Base-by-base conservation (phyloP, 352 stramenopile genomes). In the Phytophthora sojae region DNA sequence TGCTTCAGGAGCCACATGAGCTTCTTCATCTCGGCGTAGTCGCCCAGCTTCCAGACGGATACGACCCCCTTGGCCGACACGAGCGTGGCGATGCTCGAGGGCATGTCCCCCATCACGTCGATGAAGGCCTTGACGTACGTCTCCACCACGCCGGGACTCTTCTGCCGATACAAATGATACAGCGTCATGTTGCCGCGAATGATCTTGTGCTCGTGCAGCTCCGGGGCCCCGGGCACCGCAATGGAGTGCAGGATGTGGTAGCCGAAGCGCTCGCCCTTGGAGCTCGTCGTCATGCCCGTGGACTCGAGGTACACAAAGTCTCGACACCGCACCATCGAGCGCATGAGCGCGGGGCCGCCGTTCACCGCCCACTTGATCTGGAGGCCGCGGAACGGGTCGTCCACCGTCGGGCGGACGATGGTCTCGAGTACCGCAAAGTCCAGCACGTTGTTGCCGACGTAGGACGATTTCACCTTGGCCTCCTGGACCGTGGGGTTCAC, bases 261-360 rank as follows among this genome's bases (percentile, higher is more conserved):
- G 37, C 74, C 81, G 44, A 89, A 67, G 52, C 62, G 67, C 19
- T 89, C 79, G 15, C 76, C 76, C 15, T 61, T 86, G 6, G 69
- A 68, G 9, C 73, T 67, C 17, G 45, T 66, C 4, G 73, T 78
- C 65, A 88, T 74, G 1, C 80, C 80, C 21, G 74, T 83, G 23
- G 75, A 77, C 51, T 88, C 77, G 50, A 88, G 69, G 35, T 77
- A 85, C 17, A 88, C 80, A 42, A 85, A 82, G 69, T 88, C 80
- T 49, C 80, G 79, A 26, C 77, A 79, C 9, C 77, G 73, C 56
- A 86, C 70, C 64, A 88, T 57, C n/a, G 68, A 61, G 26, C 76
- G 75, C 67, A 88, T 82, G 50, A 79, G 51, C 11, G 75, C 56
- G 1, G 80, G 71, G 12, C 77, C 77, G 5, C 75, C 75, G 42